Evolutionary conservation across 176 grass and related monocot species (phyloP).

Genomic region (Puccinellia tenuiflora): DNA sequence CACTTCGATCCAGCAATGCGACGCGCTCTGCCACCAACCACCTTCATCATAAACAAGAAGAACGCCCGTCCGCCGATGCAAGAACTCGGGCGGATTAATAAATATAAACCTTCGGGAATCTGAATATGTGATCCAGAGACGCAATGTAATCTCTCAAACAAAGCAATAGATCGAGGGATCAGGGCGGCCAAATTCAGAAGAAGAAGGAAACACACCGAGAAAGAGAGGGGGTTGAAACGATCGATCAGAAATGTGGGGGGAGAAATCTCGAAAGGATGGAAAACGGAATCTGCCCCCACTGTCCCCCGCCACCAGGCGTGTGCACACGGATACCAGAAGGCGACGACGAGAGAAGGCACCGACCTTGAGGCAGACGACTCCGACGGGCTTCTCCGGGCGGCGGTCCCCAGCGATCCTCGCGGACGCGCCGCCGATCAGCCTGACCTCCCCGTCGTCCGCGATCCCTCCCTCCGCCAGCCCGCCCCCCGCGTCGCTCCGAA

Average conservation of each 20-base stretch:
- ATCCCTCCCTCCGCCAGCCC: background rate
- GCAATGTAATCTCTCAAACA: conserved; percentile 7
- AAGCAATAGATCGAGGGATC: background rate
- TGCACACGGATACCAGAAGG: background rate
- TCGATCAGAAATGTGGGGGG: background rate
- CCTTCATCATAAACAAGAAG: background rate
- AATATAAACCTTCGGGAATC: background rate
- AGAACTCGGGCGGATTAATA: background rate
- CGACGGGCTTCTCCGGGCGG: conserved; percentile 33
- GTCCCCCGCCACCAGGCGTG: background rate
- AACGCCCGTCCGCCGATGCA: background rate
- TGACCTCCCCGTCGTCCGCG: conserved; percentile 25
- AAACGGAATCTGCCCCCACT: conserved; percentile 11
- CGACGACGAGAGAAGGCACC: background rate
- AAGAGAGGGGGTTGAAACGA: background rate
- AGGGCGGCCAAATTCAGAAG: background rate
- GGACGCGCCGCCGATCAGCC: conserved; percentile 55
- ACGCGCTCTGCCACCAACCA: conserved; percentile 39
- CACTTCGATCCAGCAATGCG: conserved; percentile 43
- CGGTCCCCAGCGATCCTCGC: conserved; percentile 13
- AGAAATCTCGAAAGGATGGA: background rate
- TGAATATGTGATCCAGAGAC: conserved; percentile 4
- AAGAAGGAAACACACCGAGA: background rate
- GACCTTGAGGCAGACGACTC: conserved; percentile 44
- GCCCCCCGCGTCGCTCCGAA: conserved; percentile 25